Percentiles rank a stretch among this genome's conserved stretches.
Conservation (phyloP, 2,329 filamentous ascomycete genomes). For the Hypoxylon sp. region DNA sequence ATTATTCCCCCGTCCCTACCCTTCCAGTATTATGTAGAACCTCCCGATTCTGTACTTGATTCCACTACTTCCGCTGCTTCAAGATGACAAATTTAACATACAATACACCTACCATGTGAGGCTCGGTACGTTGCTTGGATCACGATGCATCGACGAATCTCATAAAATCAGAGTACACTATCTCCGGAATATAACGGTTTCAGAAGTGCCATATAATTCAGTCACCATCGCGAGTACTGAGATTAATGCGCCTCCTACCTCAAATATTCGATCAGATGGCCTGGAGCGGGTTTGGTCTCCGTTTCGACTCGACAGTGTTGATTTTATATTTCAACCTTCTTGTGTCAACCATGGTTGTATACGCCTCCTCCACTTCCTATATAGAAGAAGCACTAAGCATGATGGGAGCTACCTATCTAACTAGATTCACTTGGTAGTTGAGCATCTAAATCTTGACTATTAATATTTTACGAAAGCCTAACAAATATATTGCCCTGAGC, state of each 20-base stretch:
- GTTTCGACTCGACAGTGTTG: background rate
- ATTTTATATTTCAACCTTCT: background rate
- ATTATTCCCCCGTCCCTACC: background rate
- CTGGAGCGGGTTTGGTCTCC: background rate
- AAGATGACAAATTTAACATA: background rate
- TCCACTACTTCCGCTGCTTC: background rate
- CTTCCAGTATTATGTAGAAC: background rate
- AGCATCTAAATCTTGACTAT: background rate
- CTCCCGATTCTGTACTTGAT: background rate
- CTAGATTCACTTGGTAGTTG: background rate
- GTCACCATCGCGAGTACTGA: background rate
- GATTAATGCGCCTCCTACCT: background rate
- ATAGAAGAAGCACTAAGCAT: background rate
- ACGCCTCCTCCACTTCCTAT: background rate
- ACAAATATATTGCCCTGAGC: background rate
- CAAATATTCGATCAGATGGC: background rate
- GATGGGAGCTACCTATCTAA: background rate
- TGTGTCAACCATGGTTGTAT: background rate
- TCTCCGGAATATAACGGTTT: background rate
- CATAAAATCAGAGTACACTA: background rate
- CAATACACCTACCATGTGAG: background rate
- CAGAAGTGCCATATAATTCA: background rate
- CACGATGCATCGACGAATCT: background rate
- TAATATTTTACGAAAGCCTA: background rate
- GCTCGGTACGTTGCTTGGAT: background rate